Base-by-base conservation (phyloP, 1,284 basidiomycete species). In the Tremellales sp. region DNA sequence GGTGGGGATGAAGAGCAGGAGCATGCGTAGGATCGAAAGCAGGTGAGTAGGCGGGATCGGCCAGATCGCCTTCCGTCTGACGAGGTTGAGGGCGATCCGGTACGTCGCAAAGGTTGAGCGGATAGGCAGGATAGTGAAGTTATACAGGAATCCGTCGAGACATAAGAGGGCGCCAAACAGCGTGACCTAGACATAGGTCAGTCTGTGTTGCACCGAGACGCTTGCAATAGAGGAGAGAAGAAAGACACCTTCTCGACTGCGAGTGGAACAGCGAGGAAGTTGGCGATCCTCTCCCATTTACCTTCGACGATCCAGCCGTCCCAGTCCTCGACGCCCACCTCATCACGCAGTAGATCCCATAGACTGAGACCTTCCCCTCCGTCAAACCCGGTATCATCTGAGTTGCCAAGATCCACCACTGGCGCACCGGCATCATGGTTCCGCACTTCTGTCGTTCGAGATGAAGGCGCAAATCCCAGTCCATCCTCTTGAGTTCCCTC, bases 111-210 rank as follows among this genome's bases (percentile, higher is more conserved):
- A 76, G 8, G 77, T 61, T 57, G 85, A 87, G 13, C 94, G 88
- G 49, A 99, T 89, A 5, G 96, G 96, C 6, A 97, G 81, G 57
- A 99, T 92, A 29, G 96, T 98, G 75, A 99, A 97, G 5, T 90
- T 94, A 75, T 98, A 96, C 3, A 99, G 82, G 75, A 97, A 97
- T 3, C 92, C 92, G 73, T 99, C 96, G 43, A 98, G 80, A 72
- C 96, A 98, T 37, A 98, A 82, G 29, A 96, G 77, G 60, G 90
- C 89, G 11, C 96, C 96, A 68, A 98, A 96, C 27, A 86, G 77
- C 43, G 97, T 87, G 42, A 94, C 89, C 89, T 93, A 36, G 6
- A 36, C 6, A 36, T 36, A 21, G 8, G 13, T 19, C 21, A 11
- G 39, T 23, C 17, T 11, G 48, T 43, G 4, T 3, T 43, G 24